Percentiles rank a stretch among this genome's conserved stretches.
Conservation (phyloP, 495 filamentous ascomycete species). For the Aspergillus bridgeri region DNA sequence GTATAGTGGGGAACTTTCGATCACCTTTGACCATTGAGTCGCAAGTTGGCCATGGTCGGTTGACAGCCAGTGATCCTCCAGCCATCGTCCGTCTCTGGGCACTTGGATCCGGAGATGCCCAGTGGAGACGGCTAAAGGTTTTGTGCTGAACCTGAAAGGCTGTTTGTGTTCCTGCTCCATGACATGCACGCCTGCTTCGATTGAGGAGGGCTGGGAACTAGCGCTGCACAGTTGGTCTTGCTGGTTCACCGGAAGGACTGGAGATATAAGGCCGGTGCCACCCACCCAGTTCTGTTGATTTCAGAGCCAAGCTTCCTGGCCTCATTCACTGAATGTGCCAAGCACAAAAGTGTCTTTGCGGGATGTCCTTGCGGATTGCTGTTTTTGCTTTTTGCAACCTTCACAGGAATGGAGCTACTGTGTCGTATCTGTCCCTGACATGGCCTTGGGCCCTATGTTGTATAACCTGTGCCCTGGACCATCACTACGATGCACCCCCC, state of each 20-base stretch:
- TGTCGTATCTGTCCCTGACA: conserved; percentile 1
- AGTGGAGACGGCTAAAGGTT: neutral
- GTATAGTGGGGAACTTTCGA: neutral
- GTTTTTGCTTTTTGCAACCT: neutral
- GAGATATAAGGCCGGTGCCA: neutral
- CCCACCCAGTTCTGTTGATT: neutral
- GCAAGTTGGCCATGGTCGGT: neutral
- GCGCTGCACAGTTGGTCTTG: neutral
- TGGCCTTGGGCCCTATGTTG: conserved; percentile 1
- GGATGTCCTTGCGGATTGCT: neutral
- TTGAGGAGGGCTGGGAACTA: neutral
- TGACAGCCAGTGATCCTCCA: neutral
- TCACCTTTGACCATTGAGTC: neutral
- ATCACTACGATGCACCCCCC: neutral
- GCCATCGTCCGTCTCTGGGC: neutral
- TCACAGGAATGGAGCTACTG: neutral
- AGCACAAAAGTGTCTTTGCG: neutral
- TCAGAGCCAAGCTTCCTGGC: neutral
- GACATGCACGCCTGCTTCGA: neutral
- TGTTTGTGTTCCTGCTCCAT: neutral
- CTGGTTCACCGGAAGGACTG: neutral
- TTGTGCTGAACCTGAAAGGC: neutral
- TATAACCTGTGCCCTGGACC: conserved; percentile 1
- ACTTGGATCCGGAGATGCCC: neutral
- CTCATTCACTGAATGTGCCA: neutral